Percentiles rank a stretch among this genome's conserved stretches.
Evolutionary conservation across 164 flowering plant species (phyloP).

Genomic region (Liquidambar formosana): DNA sequence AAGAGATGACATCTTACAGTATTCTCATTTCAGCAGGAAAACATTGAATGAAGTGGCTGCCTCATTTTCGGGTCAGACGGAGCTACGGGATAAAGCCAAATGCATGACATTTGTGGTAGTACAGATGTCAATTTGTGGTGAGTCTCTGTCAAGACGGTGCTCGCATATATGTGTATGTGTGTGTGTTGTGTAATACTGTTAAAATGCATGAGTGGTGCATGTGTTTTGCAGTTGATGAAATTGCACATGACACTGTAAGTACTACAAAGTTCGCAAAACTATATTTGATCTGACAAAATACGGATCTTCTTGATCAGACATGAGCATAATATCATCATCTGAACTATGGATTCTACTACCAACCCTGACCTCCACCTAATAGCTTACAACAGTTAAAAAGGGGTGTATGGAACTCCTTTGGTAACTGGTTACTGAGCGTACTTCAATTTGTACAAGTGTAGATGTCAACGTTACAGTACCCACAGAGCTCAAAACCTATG

Average conservation of each 20-base stretch:
- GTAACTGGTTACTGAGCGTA: neutral
- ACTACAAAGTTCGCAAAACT: neutral
- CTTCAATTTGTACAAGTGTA: neutral
- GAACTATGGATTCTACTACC: neutral
- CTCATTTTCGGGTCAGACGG: neutral
- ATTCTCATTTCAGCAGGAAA: neutral
- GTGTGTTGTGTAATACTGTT: no score
- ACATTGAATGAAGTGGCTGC: neutral
- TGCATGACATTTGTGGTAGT: neutral
- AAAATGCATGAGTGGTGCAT: neutral
- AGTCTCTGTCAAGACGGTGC: neutral
- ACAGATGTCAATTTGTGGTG: neutral
- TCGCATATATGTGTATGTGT: neutral
- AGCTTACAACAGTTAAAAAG: neutral
- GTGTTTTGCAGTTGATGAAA: neutral
- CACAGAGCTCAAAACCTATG: neutral
- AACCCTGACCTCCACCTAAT: neutral
- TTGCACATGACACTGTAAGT: neutral
- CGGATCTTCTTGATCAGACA: neutral
- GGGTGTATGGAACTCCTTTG: neutral
- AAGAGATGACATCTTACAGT: slow-evolving; percentile 1
- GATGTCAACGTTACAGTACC: neutral
- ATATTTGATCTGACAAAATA: neutral
- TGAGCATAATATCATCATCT: neutral
- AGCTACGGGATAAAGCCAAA: neutral